Conservation (phyloP, 352 stramenopile genomes). For the Phytophthora tubulina region DNA sequence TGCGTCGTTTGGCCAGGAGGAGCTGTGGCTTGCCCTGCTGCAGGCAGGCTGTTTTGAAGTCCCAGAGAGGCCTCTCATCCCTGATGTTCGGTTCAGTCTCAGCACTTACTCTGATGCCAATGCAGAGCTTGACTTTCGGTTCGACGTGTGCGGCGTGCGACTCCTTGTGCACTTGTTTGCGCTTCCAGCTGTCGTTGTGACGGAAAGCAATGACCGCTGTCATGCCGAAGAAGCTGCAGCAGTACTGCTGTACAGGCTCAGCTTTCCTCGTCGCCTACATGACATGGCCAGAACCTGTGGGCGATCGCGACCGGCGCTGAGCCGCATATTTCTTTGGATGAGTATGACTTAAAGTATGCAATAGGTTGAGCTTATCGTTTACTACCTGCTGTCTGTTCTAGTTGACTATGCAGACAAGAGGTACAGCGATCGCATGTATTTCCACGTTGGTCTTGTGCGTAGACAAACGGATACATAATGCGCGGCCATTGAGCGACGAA, state of each 20-base stretch:
- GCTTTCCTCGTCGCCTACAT: not conserved
- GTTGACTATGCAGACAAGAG: constrained; percentile 9
- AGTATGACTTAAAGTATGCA: constrained; percentile 1
- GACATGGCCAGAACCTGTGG: constrained; percentile 15
- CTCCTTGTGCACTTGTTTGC: constrained; percentile 2
- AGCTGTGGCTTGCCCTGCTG: not conserved
- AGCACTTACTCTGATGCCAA: not conserved
- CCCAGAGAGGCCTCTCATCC: constrained; percentile 5
- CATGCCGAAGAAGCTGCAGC: not conserved
- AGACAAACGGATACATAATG: constrained; percentile 4
- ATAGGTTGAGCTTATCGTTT: not conserved
- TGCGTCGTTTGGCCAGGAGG: not conserved
- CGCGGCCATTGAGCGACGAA: not conserved
- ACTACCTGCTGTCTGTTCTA: not conserved
- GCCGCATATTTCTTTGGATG: constrained; percentile 10
- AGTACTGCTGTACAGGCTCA: constrained; percentile 4
- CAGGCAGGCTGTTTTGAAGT: not conserved
- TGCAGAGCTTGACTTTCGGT: constrained; percentile 10
- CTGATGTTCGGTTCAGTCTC: not conserved
- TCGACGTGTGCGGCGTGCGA: not conserved
- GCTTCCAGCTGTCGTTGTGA: constrained; percentile 3
- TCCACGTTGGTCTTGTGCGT: not conserved
- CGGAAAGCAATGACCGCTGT: not conserved
- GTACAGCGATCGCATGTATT: constrained; percentile 2
- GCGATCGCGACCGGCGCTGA: not conserved